A percentile compares a stretch with the other conserved stretches of the same genome.
Conservation (phyloP, 768 basidiomycete genomes). For the Tylopilus sp. region DNA sequence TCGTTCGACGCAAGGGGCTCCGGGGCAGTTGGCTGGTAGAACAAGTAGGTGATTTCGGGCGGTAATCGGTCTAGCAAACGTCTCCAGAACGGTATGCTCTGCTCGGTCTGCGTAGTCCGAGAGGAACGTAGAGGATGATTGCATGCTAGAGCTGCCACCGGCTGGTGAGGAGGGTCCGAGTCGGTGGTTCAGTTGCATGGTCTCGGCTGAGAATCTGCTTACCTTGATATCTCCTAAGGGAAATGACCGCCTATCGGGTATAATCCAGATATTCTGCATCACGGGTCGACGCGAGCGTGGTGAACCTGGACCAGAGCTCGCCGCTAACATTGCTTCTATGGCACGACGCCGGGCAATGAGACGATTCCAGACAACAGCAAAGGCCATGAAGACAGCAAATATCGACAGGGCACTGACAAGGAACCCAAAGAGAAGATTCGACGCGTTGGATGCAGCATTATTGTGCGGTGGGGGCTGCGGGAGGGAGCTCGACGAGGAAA, state of each 20-base stretch:
- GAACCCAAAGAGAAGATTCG: conserved; percentile 31
- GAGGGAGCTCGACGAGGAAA: neutral
- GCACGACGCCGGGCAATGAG: conserved; percentile 28
- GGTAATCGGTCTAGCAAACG: conserved; percentile 16
- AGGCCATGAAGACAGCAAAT: conserved; percentile 30
- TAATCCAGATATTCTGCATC: conserved; percentile 24
- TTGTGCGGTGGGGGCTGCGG: conserved; percentile 2
- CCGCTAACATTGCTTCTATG: conserved; percentile 23
- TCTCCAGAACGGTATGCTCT: conserved; percentile 20
- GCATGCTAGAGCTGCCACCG: conserved; percentile 19
- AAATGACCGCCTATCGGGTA: neutral
- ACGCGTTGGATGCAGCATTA: conserved; percentile 10
- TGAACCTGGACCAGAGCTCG: neutral
- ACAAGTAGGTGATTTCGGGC: conserved; percentile 28
- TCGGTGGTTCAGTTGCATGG: neutral
- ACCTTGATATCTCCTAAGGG: conserved; percentile 23
- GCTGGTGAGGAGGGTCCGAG: conserved; percentile 12
- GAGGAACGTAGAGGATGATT: neutral
- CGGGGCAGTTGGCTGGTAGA: conserved; percentile 17
- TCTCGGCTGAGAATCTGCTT: conserved; percentile 22
- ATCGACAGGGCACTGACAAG: conserved; percentile 30
- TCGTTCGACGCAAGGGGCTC: neutral
- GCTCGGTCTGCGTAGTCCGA: conserved; percentile 5
- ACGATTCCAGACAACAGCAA: conserved; percentile 32
- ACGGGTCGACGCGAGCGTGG: conserved; percentile 14